phyloP scores from a whole-genome alignment of 768 basidiomycete species.

The Phanerodontia chrysosporium region DNA sequence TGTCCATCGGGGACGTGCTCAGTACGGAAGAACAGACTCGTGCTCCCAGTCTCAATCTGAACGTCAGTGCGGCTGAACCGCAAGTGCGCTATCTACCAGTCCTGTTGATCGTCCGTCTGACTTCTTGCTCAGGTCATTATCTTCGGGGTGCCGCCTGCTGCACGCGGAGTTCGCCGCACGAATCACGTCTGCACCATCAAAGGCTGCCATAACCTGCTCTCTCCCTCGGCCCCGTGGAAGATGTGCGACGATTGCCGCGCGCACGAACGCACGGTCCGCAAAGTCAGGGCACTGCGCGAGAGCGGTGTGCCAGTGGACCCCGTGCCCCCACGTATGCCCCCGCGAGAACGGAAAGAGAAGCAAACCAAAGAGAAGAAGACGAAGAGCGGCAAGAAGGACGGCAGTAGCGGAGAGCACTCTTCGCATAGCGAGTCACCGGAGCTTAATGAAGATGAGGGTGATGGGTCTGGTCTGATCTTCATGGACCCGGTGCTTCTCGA shows the following conservation, averaged over 20 bases:
- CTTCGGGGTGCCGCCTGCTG: conserved; percentile 23
- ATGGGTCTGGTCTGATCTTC: conserved; percentile 11
- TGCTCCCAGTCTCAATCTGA: neutral
- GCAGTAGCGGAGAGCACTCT: neutral
- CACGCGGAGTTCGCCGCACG: conserved; percentile 29
- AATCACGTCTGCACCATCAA: conserved; percentile 37
- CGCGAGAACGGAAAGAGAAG: conserved; percentile 8
- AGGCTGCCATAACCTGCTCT: conserved; percentile 41
- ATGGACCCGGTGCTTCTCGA: conserved; percentile 18
- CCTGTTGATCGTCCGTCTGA: neutral
- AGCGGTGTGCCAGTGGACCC: conserved; percentile 15
- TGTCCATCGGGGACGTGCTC: neutral
- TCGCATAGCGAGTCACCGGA: neutral
- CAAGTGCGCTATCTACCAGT: neutral
- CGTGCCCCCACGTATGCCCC: conserved; percentile 4
- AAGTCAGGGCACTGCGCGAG: conserved; percentile 27
- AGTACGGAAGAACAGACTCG: neutral
- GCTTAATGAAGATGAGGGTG: neutral
- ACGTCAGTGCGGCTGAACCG: neutral
- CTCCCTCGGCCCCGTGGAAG: conserved; percentile 41
- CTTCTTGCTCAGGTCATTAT: neutral
- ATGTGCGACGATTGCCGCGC: conserved; percentile 45
- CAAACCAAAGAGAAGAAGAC: neutral
- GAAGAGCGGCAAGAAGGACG: neutral
- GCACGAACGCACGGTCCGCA: conserved; percentile 29